A percentile compares a stretch with the other conserved stretches of the same genome.
Conservation (phyloP, 495 filamentous ascomycete genomes). For the Hyphodiscus hymeniophilus region DNA sequence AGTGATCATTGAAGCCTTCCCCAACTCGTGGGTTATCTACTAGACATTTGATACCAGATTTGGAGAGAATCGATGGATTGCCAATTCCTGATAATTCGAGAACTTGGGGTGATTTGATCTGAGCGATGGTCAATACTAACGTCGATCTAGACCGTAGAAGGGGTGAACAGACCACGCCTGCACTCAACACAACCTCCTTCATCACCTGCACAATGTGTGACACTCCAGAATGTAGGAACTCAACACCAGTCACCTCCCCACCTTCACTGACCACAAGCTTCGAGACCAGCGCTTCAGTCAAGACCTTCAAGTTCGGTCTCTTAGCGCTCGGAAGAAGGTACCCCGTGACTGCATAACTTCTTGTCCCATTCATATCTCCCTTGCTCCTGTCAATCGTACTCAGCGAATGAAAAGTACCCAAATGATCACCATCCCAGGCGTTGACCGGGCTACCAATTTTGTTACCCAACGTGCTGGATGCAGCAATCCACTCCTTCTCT, state of each 20-base stretch:
- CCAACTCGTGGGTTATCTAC: constrained; percentile 51
- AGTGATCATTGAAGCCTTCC: constrained; percentile 53
- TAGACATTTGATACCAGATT: constrained; percentile 42
- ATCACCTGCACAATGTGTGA: neutral
- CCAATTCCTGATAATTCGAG: constrained; percentile 18
- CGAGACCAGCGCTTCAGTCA: constrained; percentile 7
- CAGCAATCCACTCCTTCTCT: constrained; percentile 23
- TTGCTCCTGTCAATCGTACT: constrained; percentile 2
- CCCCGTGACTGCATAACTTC: constrained; percentile 43
- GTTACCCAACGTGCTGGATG: neutral
- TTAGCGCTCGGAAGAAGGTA: constrained; percentile 38
- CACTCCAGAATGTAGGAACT: neutral
- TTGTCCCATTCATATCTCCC: constrained; percentile 18
- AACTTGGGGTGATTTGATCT: constrained; percentile 9
- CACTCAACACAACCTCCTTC: constrained; percentile 13
- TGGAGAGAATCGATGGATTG: constrained; percentile 24
- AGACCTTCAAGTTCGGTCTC: constrained; percentile 6
- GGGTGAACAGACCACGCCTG: neutral
- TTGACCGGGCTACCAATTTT: neutral
- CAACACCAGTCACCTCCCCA: constrained; percentile 24
- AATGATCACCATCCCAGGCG: constrained; percentile 2
- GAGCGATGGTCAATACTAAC: constrained; percentile 10
- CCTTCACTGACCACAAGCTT: constrained; percentile 38
- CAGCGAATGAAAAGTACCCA: neutral
- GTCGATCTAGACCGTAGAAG: neutral